These are phyloP conservation scores for Aspergillus wentii DNA, from an alignment of 495 filamentous ascomycete genomes.

Conservation along the genomic window DNA sequence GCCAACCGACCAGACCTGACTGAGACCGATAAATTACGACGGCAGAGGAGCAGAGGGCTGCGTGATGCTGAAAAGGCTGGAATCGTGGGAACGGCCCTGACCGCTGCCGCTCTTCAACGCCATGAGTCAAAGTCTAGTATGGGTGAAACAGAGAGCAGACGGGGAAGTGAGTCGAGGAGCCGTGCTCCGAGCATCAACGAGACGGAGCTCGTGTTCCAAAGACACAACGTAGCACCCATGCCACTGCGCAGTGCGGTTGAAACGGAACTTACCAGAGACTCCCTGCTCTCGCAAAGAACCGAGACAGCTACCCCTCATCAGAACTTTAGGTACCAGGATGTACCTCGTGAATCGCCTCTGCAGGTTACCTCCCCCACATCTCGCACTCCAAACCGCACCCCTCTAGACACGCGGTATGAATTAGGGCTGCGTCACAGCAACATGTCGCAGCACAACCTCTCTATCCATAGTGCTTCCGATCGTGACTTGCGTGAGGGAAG, in stretches of 20 bases:
- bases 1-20: constrained; percentile 38
- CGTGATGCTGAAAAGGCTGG: constrained; percentile 54
- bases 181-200: constrained; percentile 52
- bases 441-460: constrained; percentile 51
- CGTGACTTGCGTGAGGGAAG: constrained; percentile 40
- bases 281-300: constrained; percentile 77
- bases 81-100: constrained; percentile 52
- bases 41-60: constrained; percentile 56
- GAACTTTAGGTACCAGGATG: constrained; percentile 45
- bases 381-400: constrained; percentile 49
- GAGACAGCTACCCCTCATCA: constrained; percentile 33
- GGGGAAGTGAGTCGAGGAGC: constrained; percentile 40
- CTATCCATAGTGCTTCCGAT: constrained; percentile 46
- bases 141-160: constrained; percentile 40
- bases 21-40: constrained; percentile 50
- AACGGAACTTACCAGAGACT: constrained; percentile 83
- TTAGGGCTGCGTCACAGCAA: constrained; percentile 55
- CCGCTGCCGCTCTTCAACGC: constrained; percentile 58
- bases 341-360: constrained; percentile 47
- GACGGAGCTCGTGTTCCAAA: constrained; percentile 58
- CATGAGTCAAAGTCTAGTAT: constrained; percentile 60
- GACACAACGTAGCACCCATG: constrained; percentile 67
- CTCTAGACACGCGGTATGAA: constrained; percentile 43
- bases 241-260: constrained; percentile 79
- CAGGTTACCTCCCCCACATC: constrained; percentile 49